Percentiles rank a stretch among this genome's conserved stretches.
These are phyloP conservation scores for Mallotus repandus DNA, from an alignment of 441 rosid species.

Conservation along the genomic window DNA sequence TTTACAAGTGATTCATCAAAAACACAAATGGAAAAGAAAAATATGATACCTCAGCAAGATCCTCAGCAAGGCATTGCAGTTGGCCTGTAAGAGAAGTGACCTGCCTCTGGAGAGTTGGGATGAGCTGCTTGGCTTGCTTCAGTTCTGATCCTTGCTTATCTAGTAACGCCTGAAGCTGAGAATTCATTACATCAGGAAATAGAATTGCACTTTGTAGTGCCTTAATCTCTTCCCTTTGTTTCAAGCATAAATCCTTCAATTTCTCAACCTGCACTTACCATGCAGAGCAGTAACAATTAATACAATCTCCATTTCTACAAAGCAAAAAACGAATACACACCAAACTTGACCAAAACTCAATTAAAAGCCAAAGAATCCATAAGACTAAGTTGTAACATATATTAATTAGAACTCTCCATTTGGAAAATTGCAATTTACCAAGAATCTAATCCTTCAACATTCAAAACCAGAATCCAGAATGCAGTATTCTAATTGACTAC, in stretches of 20 bases:
- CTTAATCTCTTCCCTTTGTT: constrained; percentile 86
- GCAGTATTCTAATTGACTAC: background rate
- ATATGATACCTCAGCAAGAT: constrained; percentile 73
- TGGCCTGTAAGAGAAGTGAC: constrained; percentile 88
- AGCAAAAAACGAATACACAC: too few relatives aligned
- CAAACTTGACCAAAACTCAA: too few relatives aligned
- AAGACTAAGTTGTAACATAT: too few relatives aligned
- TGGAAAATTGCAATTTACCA: too few relatives aligned
- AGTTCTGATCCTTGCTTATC: constrained; percentile 69
- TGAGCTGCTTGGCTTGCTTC: constrained; percentile 74
- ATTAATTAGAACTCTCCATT: too few relatives aligned
- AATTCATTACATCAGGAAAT: constrained; percentile 72
- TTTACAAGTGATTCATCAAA: background rate
- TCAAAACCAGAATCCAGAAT: background rate
- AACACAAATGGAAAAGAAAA: background rate
- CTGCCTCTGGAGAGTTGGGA: constrained; percentile 82
- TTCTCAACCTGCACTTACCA: constrained; percentile 68
- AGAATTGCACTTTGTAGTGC: constrained; percentile 61
- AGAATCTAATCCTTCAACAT: background rate
- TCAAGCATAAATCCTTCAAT: constrained; percentile 82
- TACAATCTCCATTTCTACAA: background rate
- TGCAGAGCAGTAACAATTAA: background rate
- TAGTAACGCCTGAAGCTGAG: constrained; percentile 49
- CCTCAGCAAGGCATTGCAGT: constrained; percentile 77
- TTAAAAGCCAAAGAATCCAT: too few relatives aligned